phyloP scores from a whole-genome alignment of 2,329 filamentous ascomycete species.

The Phaeosphaeriaceae sp. region DNA sequence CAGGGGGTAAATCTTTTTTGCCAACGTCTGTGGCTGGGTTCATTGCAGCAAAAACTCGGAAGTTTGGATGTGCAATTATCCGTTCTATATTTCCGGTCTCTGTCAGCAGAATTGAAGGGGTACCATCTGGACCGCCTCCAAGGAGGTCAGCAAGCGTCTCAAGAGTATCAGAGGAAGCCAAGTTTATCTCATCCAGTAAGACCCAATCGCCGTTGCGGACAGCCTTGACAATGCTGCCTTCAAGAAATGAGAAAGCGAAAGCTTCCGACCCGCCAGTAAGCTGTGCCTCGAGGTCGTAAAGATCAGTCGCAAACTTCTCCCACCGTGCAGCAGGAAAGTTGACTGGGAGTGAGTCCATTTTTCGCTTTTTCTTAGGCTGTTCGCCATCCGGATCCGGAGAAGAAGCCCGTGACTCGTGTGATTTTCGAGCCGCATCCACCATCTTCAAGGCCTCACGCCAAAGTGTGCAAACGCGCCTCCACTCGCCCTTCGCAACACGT shows the following conservation, averaged over 20 bases:
- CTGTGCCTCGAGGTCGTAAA: conserved; percentile 82
- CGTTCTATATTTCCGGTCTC: conserved; percentile 94
- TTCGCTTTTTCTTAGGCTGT: conserved; percentile 75
- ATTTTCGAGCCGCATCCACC: conserved; percentile 64
- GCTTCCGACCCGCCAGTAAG: conserved; percentile 72
- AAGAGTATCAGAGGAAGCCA: conserved; percentile 91
- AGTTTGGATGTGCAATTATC: conserved; percentile 86
- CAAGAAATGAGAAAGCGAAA: conserved; percentile 94
- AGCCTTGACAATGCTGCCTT: conserved; percentile 96
- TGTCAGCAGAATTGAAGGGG: conserved; percentile 84
- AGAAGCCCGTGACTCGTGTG: conserved; percentile 50
- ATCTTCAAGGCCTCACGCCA: conserved; percentile 91
- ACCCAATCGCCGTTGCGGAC: conserved; percentile 96
- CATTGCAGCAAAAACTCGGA: conserved; percentile 98
- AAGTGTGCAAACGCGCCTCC: conserved; percentile 82
- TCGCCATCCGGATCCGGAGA: conserved; percentile 55
- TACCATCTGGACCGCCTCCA: conserved; percentile 70
- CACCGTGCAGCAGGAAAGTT: conserved; percentile 71
- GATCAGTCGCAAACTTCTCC: conserved; percentile 76
- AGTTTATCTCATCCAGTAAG: conserved; percentile 93
- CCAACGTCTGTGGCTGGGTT: conserved; percentile 98
- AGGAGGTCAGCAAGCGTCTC: conserved; percentile 92
- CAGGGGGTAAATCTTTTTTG: conserved; percentile 89
- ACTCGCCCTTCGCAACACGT: conserved; percentile 80
- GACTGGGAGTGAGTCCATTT: conserved; percentile 60